These are phyloP conservation scores for Elymus sibiricus DNA, from an alignment of 176 grass and related monocot genomes.

Conservation along the genomic window DNA sequence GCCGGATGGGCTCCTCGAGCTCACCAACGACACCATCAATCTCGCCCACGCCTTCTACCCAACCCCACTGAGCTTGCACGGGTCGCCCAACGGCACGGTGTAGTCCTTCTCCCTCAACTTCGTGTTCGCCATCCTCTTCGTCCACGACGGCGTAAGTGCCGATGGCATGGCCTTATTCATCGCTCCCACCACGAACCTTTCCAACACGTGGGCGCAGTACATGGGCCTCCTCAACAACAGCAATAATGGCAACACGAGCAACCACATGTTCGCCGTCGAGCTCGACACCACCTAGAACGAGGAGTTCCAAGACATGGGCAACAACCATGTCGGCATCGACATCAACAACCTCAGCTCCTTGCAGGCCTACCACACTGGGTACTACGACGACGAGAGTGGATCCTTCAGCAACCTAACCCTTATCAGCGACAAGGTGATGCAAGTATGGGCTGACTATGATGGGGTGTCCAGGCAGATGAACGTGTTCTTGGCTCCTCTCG, in stretches of 20 bases:
- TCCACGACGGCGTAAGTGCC: conserved; percentile 17
- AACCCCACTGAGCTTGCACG: neutral
- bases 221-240: conserved; percentile 33
- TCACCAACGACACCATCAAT: conserved; percentile 34
- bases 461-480: neutral
- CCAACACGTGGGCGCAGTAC: conserved; percentile 29
- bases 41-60: conserved; percentile 40
- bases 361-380: conserved; percentile 10
- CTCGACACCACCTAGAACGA: conserved; percentile 27
- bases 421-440: conserved; percentile 37
- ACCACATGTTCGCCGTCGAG: conserved; percentile 38
- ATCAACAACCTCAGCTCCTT: conserved; percentile 21
- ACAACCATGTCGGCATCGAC: conserved; percentile 30
- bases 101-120: conserved; percentile 37
- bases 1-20: conserved; percentile 22
- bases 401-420: conserved; percentile 21
- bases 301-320: conserved; percentile 33
- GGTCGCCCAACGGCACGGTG: neutral
- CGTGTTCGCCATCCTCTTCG: conserved; percentile 30
- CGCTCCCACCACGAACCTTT: conserved; percentile 30
- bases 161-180: conserved; percentile 47
- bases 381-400: neutral
- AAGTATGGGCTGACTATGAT: conserved; percentile 33
- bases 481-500: conserved; percentile 14
- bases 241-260: conserved; percentile 20